These are phyloP conservation scores for Biscutella laevigata DNA, from an alignment of 441 rosid genomes.

Conservation along the genomic window DNA sequence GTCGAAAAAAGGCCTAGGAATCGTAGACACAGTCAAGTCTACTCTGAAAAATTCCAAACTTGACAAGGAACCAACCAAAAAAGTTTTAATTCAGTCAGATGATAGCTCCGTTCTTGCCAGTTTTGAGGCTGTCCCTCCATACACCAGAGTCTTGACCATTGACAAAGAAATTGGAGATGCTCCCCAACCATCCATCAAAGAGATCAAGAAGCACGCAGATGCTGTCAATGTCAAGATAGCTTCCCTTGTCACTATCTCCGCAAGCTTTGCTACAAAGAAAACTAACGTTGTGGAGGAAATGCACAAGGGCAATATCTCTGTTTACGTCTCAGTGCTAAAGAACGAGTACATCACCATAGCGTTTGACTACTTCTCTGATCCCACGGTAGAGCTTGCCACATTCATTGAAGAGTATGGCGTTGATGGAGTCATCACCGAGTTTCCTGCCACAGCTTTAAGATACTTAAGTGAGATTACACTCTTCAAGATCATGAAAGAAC, in stretches of 20 bases:
- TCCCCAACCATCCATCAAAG: slow-evolving; percentile 39
- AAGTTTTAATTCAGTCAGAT: slow-evolving; percentile 63
- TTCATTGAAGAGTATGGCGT: slow-evolving; percentile 37
- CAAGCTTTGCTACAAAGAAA: slow-evolving; percentile 30
- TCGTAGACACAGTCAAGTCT: slow-evolving; percentile 39
- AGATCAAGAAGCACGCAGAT: slow-evolving; percentile 64
- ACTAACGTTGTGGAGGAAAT: slow-evolving; percentile 33
- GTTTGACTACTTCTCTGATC: slow-evolving; percentile 71
- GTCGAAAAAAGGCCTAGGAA: slow-evolving; percentile 59
- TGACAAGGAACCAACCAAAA: slow-evolving; percentile 58
- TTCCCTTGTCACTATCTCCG: slow-evolving; percentile 29
- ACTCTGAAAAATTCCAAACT: slow-evolving; percentile 53
- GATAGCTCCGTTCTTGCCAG: slow-evolving; percentile 59
- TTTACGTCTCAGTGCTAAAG: slow-evolving; percentile 35
- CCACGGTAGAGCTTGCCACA: slow-evolving; percentile 58
- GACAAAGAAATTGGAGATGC: slow-evolving; percentile 41
- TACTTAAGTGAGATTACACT: slow-evolving; percentile 29
- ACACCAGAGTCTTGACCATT: slow-evolving; percentile 46
- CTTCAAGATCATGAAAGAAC: background rate
- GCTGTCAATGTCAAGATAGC: slow-evolving; percentile 38
- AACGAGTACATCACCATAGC: slow-evolving; percentile 55
- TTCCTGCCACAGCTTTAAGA: slow-evolving; percentile 26
- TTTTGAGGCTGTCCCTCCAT: slow-evolving; percentile 38
- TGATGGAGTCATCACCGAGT: slow-evolving; percentile 51
- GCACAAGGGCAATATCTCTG: slow-evolving; percentile 32